Evolutionary conservation across 1,284 basidiomycete genomes (phyloP).

Genomic region (Cryptococcus depauperatus): DNA sequence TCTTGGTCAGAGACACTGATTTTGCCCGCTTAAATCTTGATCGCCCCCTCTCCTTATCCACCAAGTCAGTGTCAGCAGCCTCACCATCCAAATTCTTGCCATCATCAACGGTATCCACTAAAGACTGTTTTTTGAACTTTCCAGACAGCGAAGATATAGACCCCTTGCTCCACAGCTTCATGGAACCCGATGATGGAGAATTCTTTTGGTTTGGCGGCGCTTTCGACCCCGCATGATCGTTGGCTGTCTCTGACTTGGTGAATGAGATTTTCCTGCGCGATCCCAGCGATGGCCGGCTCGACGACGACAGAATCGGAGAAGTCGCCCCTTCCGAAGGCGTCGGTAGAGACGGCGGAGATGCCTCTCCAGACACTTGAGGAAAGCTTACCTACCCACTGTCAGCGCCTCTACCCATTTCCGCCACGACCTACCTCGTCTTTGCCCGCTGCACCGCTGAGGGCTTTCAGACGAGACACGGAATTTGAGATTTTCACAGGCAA

Average conservation of each 20-base stretch:
- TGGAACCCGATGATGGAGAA: not conserved
- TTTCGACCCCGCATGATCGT: not conserved
- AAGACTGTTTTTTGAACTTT: not conserved
- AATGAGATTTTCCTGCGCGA: not conserved
- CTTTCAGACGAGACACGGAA: conserved; percentile 41
- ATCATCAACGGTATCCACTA: not conserved
- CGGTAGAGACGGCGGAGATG: too few relatives aligned
- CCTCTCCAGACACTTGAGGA: too few relatives aligned
- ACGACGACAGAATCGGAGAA: too few relatives aligned
- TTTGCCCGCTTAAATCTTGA: not conserved
- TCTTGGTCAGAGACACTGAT: conserved; percentile 1
- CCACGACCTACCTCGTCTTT: conserved; percentile 45
- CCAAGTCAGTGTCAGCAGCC: conserved; percentile 1
- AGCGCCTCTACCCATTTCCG: too few relatives aligned
- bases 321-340: too few relatives aligned
- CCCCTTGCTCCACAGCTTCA: not conserved
- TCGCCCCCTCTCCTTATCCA: conserved; percentile 7
- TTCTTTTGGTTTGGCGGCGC: conserved; percentile 13
- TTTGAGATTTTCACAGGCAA: conserved; percentile 38
- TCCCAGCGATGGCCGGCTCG: not conserved
- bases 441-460: conserved; percentile 39
- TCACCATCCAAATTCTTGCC: not conserved
- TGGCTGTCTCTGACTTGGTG: not conserved
- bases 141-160: too few relatives aligned
- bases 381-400: too few relatives aligned